phyloP scores from a whole-genome alignment of 208 protist genomes.

The Strigomonas galati region DNA sequence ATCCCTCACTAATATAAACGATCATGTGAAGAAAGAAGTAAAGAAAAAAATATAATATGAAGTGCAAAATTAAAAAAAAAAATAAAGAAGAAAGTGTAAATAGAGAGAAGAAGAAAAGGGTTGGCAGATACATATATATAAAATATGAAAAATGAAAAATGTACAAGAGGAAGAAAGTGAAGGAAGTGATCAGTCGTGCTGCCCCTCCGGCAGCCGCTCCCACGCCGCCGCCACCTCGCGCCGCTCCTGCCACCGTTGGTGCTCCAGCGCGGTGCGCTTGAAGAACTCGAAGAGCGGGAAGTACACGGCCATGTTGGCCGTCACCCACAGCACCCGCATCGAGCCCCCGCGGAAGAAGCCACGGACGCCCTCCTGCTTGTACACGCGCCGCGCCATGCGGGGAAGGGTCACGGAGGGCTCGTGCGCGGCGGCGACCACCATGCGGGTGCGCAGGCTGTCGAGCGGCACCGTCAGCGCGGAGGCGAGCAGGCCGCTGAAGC shows the following conservation, averaged over 20 bases:
- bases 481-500: slow-evolving; percentile 69
- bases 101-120: background rate
- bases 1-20: too few species aligned
- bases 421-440: slow-evolving; percentile 41
- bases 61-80: slow-evolving; percentile 1
- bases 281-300: slow-evolving; percentile 71
- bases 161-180: background rate
- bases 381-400: slow-evolving; percentile 34
- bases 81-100: background rate
- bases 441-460: slow-evolving; percentile 74
- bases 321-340: slow-evolving; percentile 78
- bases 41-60: background rate
- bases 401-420: slow-evolving; percentile 29
- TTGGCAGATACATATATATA: too few species aligned
- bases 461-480: slow-evolving; percentile 68
- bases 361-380: slow-evolving; percentile 42
- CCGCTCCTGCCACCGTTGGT: background rate
- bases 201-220: background rate
- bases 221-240: background rate
- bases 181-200: slow-evolving; percentile 2
- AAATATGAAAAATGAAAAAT: too few species aligned
- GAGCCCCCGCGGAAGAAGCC: slow-evolving; percentile 62
- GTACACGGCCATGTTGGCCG: slow-evolving; percentile 75
- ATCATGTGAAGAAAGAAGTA: slow-evolving; percentile 14
- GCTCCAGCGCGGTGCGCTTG: slow-evolving; percentile 14